Percentiles rank a stretch among this genome's conserved stretches.
These are phyloP conservation scores for Ilyonectria robusta DNA, from an alignment of 2,329 filamentous ascomycete species.

Conservation along the genomic window DNA sequence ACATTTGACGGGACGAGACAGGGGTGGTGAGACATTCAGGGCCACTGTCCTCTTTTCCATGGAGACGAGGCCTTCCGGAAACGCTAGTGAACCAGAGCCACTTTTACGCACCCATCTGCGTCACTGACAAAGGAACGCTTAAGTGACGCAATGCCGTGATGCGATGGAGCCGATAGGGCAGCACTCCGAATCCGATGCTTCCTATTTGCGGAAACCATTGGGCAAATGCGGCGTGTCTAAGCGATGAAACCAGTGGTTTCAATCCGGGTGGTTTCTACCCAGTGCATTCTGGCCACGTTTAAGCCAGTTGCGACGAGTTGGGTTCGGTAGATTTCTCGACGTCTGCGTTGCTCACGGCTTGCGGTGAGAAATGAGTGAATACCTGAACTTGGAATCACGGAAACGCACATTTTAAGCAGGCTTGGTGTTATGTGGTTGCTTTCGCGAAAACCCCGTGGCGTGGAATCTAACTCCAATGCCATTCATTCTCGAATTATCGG, in stretches of 20 bases:
- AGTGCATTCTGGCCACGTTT: background rate
- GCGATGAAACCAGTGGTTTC: background rate
- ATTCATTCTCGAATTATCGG: background rate
- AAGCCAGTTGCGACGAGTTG: too few species aligned
- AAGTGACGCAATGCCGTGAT: background rate
- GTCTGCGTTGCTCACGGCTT: too few species aligned
- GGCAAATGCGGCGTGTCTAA: background rate
- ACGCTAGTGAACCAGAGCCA: slow-evolving; percentile 1
- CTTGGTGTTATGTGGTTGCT: too few species aligned
- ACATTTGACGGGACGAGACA: slow-evolving; percentile 14
- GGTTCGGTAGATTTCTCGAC: too few species aligned
- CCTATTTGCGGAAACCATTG: background rate
- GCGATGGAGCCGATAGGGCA: background rate
- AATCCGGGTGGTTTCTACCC: background rate
- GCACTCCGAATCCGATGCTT: background rate
- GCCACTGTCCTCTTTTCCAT: slow-evolving; percentile 1
- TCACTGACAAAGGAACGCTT: background rate
- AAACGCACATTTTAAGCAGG: too few species aligned
- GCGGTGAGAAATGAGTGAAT: too few species aligned
- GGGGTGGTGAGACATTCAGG: slow-evolving; percentile 22
- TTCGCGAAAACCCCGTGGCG: too few species aligned
- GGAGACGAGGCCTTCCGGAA: background rate
- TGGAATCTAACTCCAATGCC: background rate
- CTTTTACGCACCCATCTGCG: background rate
- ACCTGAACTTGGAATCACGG: too few species aligned